A percentile compares a stretch with the other conserved stretches of the same genome.
phyloP scores from a whole-genome alignment of 2,329 filamentous ascomycete species.

The Colletotrichum salicis region DNA sequence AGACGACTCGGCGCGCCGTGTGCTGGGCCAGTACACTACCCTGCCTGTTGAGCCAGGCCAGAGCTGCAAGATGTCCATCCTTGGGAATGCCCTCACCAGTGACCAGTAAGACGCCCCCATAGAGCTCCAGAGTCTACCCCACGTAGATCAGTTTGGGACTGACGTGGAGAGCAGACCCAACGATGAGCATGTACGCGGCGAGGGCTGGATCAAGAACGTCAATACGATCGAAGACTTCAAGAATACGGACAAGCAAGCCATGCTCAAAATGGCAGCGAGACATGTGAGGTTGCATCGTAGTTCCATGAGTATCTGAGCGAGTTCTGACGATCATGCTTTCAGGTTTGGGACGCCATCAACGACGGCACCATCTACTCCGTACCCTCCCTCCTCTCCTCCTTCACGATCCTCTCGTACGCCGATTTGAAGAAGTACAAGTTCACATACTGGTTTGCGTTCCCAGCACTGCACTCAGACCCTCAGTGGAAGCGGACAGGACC shows the following conservation, averaged over 20 bases:
- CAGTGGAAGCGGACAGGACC: constrained; percentile 75
- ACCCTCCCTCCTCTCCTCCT: constrained; percentile 89
- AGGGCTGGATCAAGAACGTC: constrained; percentile 94
- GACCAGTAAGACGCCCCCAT: constrained; percentile 71
- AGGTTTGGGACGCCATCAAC: constrained; percentile 98
- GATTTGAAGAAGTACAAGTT: constrained; percentile 98
- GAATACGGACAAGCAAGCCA: constrained; percentile 79
- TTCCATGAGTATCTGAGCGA: not conserved
- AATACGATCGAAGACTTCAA: constrained; percentile 96
- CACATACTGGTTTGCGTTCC: constrained; percentile 98
- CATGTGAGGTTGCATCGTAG: constrained; percentile 66
- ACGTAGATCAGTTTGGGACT: constrained; percentile 41
- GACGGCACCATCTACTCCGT: constrained; percentile 97
- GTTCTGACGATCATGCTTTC: constrained; percentile 19
- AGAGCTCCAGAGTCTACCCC: not conserved
- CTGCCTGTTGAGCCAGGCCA: constrained; percentile 77
- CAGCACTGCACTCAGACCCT: constrained; percentile 89
- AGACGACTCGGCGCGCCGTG: constrained; percentile 87
- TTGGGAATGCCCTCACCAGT: constrained; percentile 85
- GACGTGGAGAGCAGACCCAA: constrained; percentile 64
- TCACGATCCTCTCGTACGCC: constrained; percentile 89
- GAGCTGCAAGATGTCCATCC: constrained; percentile 89
- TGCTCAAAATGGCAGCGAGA: constrained; percentile 81
- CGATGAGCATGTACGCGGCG: constrained; percentile 80
- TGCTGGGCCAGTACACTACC: constrained; percentile 91